phyloP scores from a whole-genome alignment of 768 basidiomycete species.

The Amanita fuliginea region DNA sequence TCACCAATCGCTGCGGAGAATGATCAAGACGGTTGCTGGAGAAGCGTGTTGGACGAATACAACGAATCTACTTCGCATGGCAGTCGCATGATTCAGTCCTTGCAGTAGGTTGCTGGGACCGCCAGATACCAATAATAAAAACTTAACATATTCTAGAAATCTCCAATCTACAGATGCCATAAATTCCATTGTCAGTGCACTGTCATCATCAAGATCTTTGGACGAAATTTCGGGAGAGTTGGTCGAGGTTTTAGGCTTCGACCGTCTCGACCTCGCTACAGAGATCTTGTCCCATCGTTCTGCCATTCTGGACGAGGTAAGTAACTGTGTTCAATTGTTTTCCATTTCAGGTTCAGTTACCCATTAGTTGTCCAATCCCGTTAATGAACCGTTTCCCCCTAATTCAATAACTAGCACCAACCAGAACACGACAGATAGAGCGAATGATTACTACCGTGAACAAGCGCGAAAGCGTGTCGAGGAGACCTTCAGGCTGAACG shows the following conservation, averaged over 20 bases:
- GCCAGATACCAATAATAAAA: background rate
- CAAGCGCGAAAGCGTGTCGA: conserved; percentile 56
- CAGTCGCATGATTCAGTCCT: background rate
- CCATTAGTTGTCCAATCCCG: background rate
- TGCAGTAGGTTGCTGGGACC: background rate
- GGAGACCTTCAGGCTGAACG: conserved; percentile 45
- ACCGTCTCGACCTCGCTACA: conserved; percentile 69
- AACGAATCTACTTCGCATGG: background rate
- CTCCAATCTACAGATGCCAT: conserved; percentile 11
- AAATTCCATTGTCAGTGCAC: conserved; percentile 21
- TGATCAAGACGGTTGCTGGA: background rate
- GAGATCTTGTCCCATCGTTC: conserved; percentile 54
- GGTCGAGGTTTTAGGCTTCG: conserved; percentile 74
- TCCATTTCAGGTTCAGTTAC: background rate
- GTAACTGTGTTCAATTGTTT: conserved; percentile 5
- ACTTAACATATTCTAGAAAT: background rate
- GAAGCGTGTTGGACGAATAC: conserved; percentile 4
- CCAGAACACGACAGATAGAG: background rate
- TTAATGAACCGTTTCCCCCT: background rate
- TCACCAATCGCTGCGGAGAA: background rate
- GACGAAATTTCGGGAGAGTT: conserved; percentile 73
- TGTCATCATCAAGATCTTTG: conserved; percentile 40
- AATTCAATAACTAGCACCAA: background rate
- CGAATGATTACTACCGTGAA: conserved; percentile 22
- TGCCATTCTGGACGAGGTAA: conserved; percentile 38